Evolutionary conservation across 805 yeast genomes (phyloP).

Genomic region (Zygoascus bituminiphila): DNA sequence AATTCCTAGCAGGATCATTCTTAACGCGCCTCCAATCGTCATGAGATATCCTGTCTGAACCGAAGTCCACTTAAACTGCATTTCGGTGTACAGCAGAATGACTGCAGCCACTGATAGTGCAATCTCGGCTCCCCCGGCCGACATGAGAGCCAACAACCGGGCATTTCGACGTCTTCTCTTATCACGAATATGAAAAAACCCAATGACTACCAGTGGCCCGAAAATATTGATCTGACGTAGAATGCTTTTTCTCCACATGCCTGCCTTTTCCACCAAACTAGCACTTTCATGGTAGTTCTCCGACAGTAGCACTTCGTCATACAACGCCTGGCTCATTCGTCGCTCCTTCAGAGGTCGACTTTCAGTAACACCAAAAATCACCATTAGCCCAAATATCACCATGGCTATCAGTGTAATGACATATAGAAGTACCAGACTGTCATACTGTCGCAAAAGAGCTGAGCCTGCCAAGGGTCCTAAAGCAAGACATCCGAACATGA

Average conservation of each 20-base stretch:
- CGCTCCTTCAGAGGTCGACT: conserved; percentile 18
- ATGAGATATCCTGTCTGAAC: conserved; percentile 27
- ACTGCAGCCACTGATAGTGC: conserved; percentile 15
- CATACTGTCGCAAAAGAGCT: conserved; percentile 11
- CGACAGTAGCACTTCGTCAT: conserved; percentile 2
- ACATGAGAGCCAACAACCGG: conserved; percentile 11
- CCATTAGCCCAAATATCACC: conserved; percentile 3
- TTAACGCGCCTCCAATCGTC: conserved; percentile 20
- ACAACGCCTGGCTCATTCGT: conserved; percentile 13
- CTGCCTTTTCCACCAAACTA: neutral
- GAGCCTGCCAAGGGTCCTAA: conserved; percentile 23
- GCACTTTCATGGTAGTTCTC: neutral
- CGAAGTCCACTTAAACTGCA: conserved; percentile 26
- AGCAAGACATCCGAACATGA: conserved; percentile 24
- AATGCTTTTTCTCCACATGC: neutral
- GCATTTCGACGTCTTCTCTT: conserved; percentile 15
- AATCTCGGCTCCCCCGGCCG: conserved; percentile 13
- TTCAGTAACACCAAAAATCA: conserved; percentile 12
- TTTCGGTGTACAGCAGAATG: conserved; percentile 23
- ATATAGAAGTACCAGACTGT: conserved; percentile 11
- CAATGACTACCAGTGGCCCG: conserved; percentile 19
- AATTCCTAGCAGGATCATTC: conserved; percentile 21
- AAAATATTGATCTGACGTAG: conserved; percentile 18
- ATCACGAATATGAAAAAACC: conserved; percentile 14
- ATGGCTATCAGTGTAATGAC: conserved; percentile 6